These are phyloP conservation scores for Aspergillus hiratsukae DNA, from an alignment of 2,329 filamentous ascomycete genomes.

Conservation along the genomic window DNA sequence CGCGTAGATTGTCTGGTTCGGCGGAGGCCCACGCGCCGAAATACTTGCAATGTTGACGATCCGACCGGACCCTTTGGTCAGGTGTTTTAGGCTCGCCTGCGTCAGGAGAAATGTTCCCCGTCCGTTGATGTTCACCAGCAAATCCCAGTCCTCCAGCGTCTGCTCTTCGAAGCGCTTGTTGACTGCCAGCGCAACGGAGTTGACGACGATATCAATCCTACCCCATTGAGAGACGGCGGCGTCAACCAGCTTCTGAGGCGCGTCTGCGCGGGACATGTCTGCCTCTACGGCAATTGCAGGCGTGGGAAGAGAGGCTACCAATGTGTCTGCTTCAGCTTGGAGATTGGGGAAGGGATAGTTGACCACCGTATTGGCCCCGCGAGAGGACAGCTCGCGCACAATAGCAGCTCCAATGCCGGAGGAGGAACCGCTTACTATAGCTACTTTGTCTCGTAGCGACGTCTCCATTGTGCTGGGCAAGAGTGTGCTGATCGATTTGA, in stretches of 20 bases:
- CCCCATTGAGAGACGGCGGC: slow-evolving; percentile 33
- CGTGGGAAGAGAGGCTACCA: slow-evolving; percentile 26
- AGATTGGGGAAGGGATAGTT: slow-evolving; percentile 42
- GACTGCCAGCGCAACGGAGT: slow-evolving; percentile 31
- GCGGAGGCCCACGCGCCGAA: slow-evolving; percentile 31
- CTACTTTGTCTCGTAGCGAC: slow-evolving; percentile 13
- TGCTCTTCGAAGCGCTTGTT: slow-evolving; percentile 36
- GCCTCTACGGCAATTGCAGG: slow-evolving; percentile 39
- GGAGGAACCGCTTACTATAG: slow-evolving; percentile 22
- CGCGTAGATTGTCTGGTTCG: slow-evolving; percentile 45
- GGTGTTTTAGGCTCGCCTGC: slow-evolving; percentile 33
- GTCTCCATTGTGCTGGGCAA: no score
- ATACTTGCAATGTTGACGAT: slow-evolving; percentile 45
- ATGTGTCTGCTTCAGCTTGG: slow-evolving; percentile 24
- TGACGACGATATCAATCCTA: slow-evolving; percentile 36
- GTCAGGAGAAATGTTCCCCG: slow-evolving; percentile 20
- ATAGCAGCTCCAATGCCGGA: slow-evolving; percentile 23
- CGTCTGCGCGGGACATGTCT: slow-evolving; percentile 38
- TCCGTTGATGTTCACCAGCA: slow-evolving; percentile 18
- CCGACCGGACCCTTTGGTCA: slow-evolving; percentile 31
- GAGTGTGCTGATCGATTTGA: no score
- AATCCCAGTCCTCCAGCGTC: slow-evolving; percentile 20
- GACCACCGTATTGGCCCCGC: slow-evolving; percentile 46
- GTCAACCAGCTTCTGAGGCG: slow-evolving; percentile 34
- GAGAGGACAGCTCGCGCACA: slow-evolving; percentile 38